These are phyloP conservation scores for Ogataea degrootiae DNA, from an alignment of 805 yeast species.

Conservation along the genomic window DNA sequence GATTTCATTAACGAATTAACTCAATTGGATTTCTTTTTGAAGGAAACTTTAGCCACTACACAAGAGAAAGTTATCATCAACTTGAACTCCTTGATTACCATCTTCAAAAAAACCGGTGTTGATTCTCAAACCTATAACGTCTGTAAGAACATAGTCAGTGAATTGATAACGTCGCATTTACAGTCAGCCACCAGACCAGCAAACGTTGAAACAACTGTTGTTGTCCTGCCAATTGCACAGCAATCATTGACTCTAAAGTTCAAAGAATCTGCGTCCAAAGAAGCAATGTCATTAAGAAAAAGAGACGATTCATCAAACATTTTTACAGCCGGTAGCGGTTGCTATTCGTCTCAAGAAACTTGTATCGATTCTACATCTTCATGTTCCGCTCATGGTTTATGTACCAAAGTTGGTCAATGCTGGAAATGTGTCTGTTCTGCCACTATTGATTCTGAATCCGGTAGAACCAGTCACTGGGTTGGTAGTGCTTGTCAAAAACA, in stretches of 20 bases:
- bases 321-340: constrained; percentile 16
- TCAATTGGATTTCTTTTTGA: constrained; percentile 39
- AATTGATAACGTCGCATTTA: constrained; percentile 23
- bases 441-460: constrained; percentile 35
- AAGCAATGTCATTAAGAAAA: constrained; percentile 14
- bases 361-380: constrained; percentile 43
- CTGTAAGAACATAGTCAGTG: constrained; percentile 33
- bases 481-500: constrained; percentile 61
- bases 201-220: constrained; percentile 26
- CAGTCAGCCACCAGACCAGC: constrained; percentile 8
- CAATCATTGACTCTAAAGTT: constrained; percentile 16
- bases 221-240: constrained; percentile 30
- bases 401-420: constrained; percentile 38
- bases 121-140: constrained; percentile 37
- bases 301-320: constrained; percentile 17
- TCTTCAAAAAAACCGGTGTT: constrained; percentile 40
- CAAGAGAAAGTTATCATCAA: constrained; percentile 32
- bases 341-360: constrained; percentile 40
- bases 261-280: constrained; percentile 6
- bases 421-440: constrained; percentile 51
- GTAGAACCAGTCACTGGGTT: constrained; percentile 49
- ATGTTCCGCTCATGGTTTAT: constrained; percentile 52
- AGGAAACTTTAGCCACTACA: constrained; percentile 16
- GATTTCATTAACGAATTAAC: constrained; percentile 44
- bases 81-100: constrained; percentile 37